Percentiles rank a stretch among this genome's conserved stretches.
Evolutionary conservation across 345 rosid genomes (phyloP).

Genomic region (Boechera retrofracta): DNA sequence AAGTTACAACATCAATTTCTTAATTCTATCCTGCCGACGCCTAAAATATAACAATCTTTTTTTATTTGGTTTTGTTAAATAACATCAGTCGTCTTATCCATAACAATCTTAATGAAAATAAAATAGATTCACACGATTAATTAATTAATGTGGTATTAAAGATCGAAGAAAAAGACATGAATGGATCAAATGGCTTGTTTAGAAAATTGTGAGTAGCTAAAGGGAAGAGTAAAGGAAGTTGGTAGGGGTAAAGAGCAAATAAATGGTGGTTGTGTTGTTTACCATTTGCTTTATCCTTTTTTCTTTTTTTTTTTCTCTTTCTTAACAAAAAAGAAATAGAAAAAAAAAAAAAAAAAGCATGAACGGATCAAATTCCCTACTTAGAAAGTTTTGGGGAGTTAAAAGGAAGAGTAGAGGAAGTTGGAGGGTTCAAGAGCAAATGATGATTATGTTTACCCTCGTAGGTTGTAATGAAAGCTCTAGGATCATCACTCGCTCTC

Average conservation of each 20-base stretch:
- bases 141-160: slow-evolving; percentile 19
- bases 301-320: not conserved
- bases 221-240: slow-evolving; percentile 3
- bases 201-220: slow-evolving; percentile 15
- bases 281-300: slow-evolving; percentile 44
- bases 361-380: slow-evolving; percentile 3
- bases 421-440: slow-evolving; percentile 55
- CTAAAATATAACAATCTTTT: not conserved
- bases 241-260: slow-evolving; percentile 56
- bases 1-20: not conserved
- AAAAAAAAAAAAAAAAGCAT: slow-evolving; percentile 13
- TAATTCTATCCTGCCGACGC: too few species aligned
- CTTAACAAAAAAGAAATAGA: not conserved
- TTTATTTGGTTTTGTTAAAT: slow-evolving; percentile 4
- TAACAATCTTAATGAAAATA: slow-evolving; percentile 16
- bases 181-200: slow-evolving; percentile 14
- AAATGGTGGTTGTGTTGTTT: slow-evolving; percentile 87
- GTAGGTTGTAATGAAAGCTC: slow-evolving; percentile 86
- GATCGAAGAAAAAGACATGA: not conserved
- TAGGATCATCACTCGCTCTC: slow-evolving; percentile 87
- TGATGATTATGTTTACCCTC: slow-evolving; percentile 96
- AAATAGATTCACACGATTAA: slow-evolving; percentile 23
- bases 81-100: slow-evolving; percentile 11
- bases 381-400: slow-evolving; percentile 35
- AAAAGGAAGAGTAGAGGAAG: slow-evolving; percentile 33